These are phyloP conservation scores for Trifolium pratense DNA, from an alignment of 306 rosid species.

Conservation along the genomic window DNA sequence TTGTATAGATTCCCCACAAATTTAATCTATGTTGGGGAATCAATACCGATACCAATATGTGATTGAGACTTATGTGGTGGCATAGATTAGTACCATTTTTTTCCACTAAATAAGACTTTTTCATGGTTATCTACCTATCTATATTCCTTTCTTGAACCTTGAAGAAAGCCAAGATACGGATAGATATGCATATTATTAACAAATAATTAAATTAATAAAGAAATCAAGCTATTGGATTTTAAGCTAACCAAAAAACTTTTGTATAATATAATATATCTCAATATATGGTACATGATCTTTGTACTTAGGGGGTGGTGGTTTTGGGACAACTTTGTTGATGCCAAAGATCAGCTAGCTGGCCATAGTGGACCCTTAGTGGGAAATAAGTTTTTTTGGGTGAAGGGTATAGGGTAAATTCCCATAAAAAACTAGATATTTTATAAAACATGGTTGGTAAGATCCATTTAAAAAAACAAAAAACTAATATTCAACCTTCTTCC, in stretches of 20 bases:
- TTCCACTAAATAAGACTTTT: conserved; percentile 34
- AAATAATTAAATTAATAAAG: background rate
- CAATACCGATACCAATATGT: conserved; percentile 35
- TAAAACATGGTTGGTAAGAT: background rate
- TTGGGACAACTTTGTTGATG: conserved; percentile 10
- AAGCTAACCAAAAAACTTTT: background rate
- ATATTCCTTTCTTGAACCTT: conserved; percentile 30
- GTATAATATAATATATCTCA: background rate
- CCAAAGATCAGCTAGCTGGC: conserved; percentile 15
- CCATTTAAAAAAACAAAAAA: too few relatives aligned
- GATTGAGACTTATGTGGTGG: conserved; percentile 43
- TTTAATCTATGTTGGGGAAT: conserved; percentile 38
- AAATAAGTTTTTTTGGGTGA: background rate
- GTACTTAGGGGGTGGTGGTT: background rate
- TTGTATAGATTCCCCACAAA: conserved; percentile 41
- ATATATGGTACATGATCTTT: conserved; percentile 8
- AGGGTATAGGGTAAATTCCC: background rate
- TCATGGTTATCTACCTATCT: conserved; percentile 21
- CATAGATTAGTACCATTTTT: conserved; percentile 28
- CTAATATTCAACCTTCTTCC: too few relatives aligned
- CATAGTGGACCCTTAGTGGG: conserved; percentile 1
- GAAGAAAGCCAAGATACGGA: conserved; percentile 12
- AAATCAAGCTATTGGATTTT: background rate
- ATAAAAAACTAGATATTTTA: background rate
- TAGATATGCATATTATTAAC: conserved; percentile 7